Base-by-base conservation (phyloP, 192 early-diverging fungal species). In the Powellomyces hirtus region DNA sequence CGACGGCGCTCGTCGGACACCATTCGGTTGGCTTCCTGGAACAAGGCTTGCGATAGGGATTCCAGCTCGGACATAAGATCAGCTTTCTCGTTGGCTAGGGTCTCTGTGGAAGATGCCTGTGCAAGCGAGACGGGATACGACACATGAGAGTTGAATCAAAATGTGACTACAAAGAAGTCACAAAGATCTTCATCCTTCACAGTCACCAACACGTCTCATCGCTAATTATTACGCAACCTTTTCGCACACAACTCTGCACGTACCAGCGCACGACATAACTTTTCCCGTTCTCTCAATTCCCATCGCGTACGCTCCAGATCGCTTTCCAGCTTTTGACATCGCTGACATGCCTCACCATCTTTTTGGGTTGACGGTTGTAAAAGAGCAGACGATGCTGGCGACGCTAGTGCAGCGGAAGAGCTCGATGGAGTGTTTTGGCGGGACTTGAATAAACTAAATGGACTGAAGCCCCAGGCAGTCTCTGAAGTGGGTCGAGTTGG, bases 21-120 rank as follows among this genome's bases (percentile, higher is more conserved):
- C 66, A 68, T 68, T 14, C 66, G 66, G 38, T 68, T 68, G 7
- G 66, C 66, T 59, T 68, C 66, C 38, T 59, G n/a, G 30, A 68
- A 68, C 18, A 68, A 26, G 10, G 31, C 44, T 31, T 68, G 66
- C 0, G 66, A 68, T 4, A 68, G 66, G 26, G 46, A 44, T 36
- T 68, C 66, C 1, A 68, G 37, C 57, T 68, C 66, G 18, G 53
- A 34, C 4, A 44, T 3, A 10, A 68, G 57, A 18, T 36, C 55
- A 13, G 33, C 18, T 24, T 37, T 24, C 33, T 67, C 52, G 29
- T 29, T 62, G 31, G 61, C 38, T 20, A 36, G 42, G 0, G 10
- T 29, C 24, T 29, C 61, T 16, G 20, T 62, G 38, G 26, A 62
- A 18, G n/a, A 5, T 18, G 46, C 46, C 40, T 42, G 18, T 11